Evolutionary conservation across 2,329 filamentous ascomycete species (phyloP).

Genomic region (Diaporthe amygdali): DNA sequence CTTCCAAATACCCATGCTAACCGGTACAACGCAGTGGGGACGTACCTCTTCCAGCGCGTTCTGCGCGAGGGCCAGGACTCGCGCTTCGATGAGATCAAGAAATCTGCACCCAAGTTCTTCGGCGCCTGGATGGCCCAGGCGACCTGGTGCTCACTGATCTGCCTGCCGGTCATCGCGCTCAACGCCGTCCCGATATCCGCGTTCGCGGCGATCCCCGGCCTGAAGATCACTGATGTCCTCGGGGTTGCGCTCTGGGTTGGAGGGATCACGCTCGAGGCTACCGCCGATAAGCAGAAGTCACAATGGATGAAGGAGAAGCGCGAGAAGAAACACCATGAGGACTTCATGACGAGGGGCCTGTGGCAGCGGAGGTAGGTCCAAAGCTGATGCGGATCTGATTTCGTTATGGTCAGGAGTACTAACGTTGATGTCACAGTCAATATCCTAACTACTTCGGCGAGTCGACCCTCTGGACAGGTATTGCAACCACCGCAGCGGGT

Average conservation of each 20-base stretch:
- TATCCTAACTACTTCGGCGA: slow-evolving; percentile 80
- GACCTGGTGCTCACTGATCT: slow-evolving; percentile 70
- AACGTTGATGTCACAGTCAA: slow-evolving; percentile 38
- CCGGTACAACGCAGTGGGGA: slow-evolving; percentile 54
- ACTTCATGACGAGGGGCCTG: slow-evolving; percentile 67
- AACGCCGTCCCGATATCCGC: slow-evolving; percentile 64
- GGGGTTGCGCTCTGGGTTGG: slow-evolving; percentile 63
- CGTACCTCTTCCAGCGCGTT: slow-evolving; percentile 68
- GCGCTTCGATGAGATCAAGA: slow-evolving; percentile 49
- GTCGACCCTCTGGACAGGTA: slow-evolving; percentile 70
- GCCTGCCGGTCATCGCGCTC: slow-evolving; percentile 67
- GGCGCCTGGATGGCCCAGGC: slow-evolving; percentile 60
- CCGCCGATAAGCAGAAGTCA: slow-evolving; percentile 69
- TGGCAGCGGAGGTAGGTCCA: slow-evolving; percentile 58
- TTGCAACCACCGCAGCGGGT: slow-evolving; percentile 64
- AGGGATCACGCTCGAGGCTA: slow-evolving; percentile 65
- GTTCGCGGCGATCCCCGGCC: slow-evolving; percentile 52
- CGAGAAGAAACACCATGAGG: slow-evolving; percentile 69
- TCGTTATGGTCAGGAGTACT: neutral
- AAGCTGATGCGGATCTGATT: too few species aligned
- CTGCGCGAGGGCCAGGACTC: slow-evolving; percentile 63
- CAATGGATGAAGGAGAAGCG: slow-evolving; percentile 66
- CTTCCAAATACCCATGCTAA: neutral
- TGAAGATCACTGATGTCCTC: slow-evolving; percentile 59
- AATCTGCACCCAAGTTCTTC: slow-evolving; percentile 40